Evolutionary conservation across 192 early-diverging fungal genomes (phyloP).

Genomic region (Entomortierella chlamydospora): DNA sequence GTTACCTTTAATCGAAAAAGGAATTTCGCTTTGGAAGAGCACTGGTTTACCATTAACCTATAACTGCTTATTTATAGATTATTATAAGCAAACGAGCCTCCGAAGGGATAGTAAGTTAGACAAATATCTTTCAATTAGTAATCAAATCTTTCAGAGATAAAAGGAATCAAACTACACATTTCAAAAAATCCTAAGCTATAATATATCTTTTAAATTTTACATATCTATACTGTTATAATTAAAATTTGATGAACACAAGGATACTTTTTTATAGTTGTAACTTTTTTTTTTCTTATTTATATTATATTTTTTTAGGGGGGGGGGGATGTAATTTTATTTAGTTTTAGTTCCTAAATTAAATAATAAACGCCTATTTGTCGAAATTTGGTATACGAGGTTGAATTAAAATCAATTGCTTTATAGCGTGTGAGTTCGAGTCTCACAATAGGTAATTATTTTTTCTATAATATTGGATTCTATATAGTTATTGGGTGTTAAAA

Average conservation of each 20-base stretch:
- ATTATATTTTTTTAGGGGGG: constrained; percentile 4
- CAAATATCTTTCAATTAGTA: too few relatives aligned
- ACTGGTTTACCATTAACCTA: constrained; percentile 28
- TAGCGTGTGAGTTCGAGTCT: constrained; percentile 8
- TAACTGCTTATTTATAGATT: constrained; percentile 15
- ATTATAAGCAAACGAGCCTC: too few relatives aligned
- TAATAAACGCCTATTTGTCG: constrained; percentile 8
- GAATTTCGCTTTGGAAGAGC: constrained; percentile 26
- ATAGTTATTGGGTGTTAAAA: constrained; percentile 4
- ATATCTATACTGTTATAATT: too few relatives aligned
- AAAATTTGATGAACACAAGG: too few relatives aligned
- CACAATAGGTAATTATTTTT: neutral
- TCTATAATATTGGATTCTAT: constrained; percentile 39
- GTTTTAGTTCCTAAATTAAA: constrained; percentile 8
- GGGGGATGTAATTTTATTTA: constrained; percentile 8
- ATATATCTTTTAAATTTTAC: too few relatives aligned
- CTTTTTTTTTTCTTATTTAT: too few relatives aligned
- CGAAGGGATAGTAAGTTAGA: too few relatives aligned
- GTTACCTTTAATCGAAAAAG: constrained; percentile 35
- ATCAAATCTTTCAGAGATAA: too few relatives aligned
- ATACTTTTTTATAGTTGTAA: too few relatives aligned
- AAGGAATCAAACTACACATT: too few relatives aligned
- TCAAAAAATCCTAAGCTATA: too few relatives aligned
- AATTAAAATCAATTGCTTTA: constrained; percentile 7
- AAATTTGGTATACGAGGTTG: constrained; percentile 6